Conservation (phyloP, 208 protist species). For the Crithidia brevicula region DNA sequence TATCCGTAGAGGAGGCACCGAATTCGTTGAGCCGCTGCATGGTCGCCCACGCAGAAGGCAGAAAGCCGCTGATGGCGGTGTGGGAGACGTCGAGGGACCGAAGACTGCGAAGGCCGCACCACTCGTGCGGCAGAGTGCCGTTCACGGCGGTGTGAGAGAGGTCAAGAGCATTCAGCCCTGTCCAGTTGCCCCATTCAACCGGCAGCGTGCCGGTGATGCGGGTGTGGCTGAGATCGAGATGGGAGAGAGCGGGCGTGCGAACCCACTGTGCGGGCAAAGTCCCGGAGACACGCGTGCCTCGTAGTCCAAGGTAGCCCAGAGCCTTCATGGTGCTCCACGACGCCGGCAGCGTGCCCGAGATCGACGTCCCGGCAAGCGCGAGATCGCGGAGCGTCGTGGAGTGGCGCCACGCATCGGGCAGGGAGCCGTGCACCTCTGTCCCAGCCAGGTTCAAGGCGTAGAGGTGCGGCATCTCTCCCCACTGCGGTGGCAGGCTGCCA, state of each 20-base stretch:
- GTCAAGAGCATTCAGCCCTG: background rate
- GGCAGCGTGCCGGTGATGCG: slow-evolving; percentile 10
- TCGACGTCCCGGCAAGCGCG: background rate
- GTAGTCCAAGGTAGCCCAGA: background rate
- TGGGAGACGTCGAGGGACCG: background rate
- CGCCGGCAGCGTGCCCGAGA: background rate
- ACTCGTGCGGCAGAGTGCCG: background rate
- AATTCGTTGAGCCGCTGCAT: background rate
- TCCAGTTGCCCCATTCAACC: background rate
- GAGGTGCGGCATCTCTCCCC: background rate
- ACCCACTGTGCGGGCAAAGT: slow-evolving; percentile 8
- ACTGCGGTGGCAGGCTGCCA: background rate
- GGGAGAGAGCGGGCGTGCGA: background rate
- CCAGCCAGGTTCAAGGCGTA: background rate
- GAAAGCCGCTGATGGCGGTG: slow-evolving; percentile 1
- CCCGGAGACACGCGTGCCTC: background rate
- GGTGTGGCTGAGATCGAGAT: background rate
- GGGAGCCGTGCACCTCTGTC: too few species aligned
- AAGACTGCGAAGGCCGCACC: background rate
- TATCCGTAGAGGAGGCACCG: background rate
- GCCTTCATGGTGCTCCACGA: background rate
- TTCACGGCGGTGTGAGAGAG: background rate
- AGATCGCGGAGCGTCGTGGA: background rate
- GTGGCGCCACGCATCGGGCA: background rate
- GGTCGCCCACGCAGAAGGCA: background rate